Evolutionary conservation across 2,329 filamentous ascomycete genomes (phyloP).

Genomic region (Trichoderma lentiforme): DNA sequence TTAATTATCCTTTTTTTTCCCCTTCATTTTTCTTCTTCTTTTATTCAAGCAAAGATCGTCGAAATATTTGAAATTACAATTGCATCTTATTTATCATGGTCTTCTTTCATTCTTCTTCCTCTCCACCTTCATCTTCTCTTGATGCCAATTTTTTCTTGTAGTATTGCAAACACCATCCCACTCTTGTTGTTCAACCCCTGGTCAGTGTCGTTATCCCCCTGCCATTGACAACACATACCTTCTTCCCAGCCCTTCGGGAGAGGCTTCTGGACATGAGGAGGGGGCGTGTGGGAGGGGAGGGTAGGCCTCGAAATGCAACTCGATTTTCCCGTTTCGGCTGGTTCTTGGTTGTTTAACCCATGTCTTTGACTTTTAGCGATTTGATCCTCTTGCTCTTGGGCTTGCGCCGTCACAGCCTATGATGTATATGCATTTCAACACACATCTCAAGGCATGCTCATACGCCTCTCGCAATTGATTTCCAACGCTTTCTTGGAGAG

Average conservation of each 20-base stretch:
- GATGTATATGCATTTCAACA: background rate
- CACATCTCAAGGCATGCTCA: background rate
- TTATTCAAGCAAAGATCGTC: background rate
- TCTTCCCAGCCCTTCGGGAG: conserved; percentile 18
- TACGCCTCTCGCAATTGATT: background rate
- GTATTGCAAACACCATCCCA: background rate
- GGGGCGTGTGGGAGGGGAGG: conserved; percentile 4
- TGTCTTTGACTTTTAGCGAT: background rate
- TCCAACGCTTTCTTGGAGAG: background rate
- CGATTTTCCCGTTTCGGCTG: conserved; percentile 11
- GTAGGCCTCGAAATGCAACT: background rate
- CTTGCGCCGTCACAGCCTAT: background rate
- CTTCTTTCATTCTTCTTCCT: background rate
- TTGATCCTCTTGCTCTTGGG: background rate
- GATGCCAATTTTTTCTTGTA: background rate
- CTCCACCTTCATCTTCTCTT: background rate
- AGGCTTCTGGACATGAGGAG: conserved; percentile 9
- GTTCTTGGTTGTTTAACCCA: background rate
- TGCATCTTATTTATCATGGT: background rate
- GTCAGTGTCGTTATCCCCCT: background rate
- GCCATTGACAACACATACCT: conserved; percentile 16
- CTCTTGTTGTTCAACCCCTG: background rate
- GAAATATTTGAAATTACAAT: background rate
- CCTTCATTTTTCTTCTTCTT: background rate
- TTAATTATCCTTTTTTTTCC: background rate